Evolutionary conservation across 148 eudicot genomes (phyloP).

Genomic region (Fallopia convolvulus): DNA sequence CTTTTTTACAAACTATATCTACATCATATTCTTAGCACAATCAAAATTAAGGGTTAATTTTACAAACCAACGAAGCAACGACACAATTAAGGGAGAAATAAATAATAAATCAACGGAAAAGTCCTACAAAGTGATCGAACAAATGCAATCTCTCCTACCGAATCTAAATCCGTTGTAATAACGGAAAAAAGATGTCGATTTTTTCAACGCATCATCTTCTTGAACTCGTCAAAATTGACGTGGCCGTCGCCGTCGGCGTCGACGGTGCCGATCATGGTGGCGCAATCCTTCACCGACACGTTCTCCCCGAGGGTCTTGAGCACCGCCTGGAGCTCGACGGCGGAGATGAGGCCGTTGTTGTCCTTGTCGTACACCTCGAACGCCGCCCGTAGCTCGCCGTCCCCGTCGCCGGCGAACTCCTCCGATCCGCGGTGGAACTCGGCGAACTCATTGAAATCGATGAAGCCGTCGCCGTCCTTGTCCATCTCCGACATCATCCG

Average conservation of each 20-base stretch:
- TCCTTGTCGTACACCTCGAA: constrained; percentile 63
- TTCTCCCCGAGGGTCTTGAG: constrained; percentile 54
- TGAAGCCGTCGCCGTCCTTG: constrained; percentile 69
- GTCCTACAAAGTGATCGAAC: neutral
- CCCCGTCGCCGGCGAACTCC: constrained; percentile 20
- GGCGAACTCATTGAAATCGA: constrained; percentile 59
- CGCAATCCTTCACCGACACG: constrained; percentile 40
- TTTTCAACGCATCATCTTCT: constrained; percentile 64
- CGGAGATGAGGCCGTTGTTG: constrained; percentile 59
- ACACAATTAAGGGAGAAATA: too few relatives aligned
- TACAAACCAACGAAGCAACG: too few relatives aligned
- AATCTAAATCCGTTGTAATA: neutral
- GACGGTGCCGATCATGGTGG: constrained; percentile 49
- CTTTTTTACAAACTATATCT: too few relatives aligned
- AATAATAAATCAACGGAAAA: neutral
- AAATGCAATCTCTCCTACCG: neutral
- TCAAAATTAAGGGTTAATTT: too few relatives aligned
- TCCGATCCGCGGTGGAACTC: constrained; percentile 40
- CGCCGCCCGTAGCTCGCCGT: constrained; percentile 52
- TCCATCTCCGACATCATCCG: constrained; percentile 74
- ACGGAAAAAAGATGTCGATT: neutral
- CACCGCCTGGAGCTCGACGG: constrained; percentile 51
- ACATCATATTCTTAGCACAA: too few relatives aligned
- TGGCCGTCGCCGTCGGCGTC: constrained; percentile 69
- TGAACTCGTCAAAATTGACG: constrained; percentile 74